Evolutionary conservation across 352 stramenopile species (phyloP).

Genomic region (Pythium utonaiense): DNA sequence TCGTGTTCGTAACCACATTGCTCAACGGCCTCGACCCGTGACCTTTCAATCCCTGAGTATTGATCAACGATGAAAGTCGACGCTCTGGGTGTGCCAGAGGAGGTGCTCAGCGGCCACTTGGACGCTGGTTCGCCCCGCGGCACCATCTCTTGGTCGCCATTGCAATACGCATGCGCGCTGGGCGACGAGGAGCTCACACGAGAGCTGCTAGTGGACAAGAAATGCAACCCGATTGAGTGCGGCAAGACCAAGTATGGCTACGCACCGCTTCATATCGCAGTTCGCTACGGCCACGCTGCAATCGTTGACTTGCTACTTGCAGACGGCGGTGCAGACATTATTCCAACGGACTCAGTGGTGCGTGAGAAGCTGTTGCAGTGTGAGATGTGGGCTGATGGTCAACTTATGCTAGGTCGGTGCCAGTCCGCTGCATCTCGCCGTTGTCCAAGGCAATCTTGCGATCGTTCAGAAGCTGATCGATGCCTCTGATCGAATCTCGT

Average conservation of each 20-base stretch:
- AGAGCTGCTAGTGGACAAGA: slow-evolving; percentile 29
- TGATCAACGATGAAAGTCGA: slow-evolving; percentile 30
- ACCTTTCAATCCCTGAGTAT: slow-evolving; percentile 11
- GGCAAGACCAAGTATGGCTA: slow-evolving; percentile 59
- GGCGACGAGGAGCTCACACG: slow-evolving; percentile 45
- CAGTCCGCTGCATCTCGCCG: slow-evolving; percentile 62
- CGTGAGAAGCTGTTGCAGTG: too few relatives aligned
- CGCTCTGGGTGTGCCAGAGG: slow-evolving; percentile 33
- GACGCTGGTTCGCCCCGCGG: slow-evolving; percentile 60
- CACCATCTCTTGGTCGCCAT: slow-evolving; percentile 57
- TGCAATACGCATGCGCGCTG: slow-evolving; percentile 75
- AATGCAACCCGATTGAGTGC: slow-evolving; percentile 10
- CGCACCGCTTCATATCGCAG: slow-evolving; percentile 63
- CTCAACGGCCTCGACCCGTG: background rate
- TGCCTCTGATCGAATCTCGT: slow-evolving; percentile 27
- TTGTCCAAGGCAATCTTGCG: slow-evolving; percentile 36
- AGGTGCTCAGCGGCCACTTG: slow-evolving; percentile 27
- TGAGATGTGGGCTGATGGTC: background rate
- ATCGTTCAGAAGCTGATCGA: slow-evolving; percentile 53
- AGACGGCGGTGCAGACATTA: slow-evolving; percentile 19
- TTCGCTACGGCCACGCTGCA: slow-evolving; percentile 47
- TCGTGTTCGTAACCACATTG: background rate
- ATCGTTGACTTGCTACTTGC: slow-evolving; percentile 53
- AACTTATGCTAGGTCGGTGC: slow-evolving; percentile 33
- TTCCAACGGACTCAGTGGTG: slow-evolving; percentile 24